Evolutionary conservation across 2,329 filamentous ascomycete genomes (phyloP).

Genomic region (Podosphaera xanthii): DNA sequence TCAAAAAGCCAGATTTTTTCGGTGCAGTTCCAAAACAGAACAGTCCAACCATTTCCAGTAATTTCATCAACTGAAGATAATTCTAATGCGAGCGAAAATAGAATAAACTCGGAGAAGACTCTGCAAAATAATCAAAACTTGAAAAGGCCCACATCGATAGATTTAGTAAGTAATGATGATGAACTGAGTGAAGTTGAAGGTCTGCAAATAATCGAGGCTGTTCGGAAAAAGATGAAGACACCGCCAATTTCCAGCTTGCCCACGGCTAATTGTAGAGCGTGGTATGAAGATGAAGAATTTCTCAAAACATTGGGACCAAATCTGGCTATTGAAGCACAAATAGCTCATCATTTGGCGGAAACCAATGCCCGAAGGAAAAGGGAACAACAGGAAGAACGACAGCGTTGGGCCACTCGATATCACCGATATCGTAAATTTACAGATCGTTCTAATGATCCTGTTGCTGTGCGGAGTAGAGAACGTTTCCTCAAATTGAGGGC

Average conservation of each 20-base stretch:
- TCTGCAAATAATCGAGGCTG: slow-evolving; percentile 9
- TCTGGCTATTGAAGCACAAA: slow-evolving; percentile 4
- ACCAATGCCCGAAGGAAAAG: slow-evolving; percentile 4
- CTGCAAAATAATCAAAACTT: not conserved
- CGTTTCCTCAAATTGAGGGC: slow-evolving; percentile 11
- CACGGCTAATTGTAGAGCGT: slow-evolving; percentile 8
- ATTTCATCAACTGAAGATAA: not conserved
- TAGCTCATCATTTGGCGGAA: slow-evolving; percentile 6
- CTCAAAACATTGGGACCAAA: slow-evolving; percentile 8
- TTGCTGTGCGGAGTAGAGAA: slow-evolving; percentile 12
- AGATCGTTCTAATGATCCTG: slow-evolving; percentile 12
- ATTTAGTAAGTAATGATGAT: slow-evolving; percentile 6
- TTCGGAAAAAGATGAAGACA: slow-evolving; percentile 14
- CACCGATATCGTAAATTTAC: slow-evolving; percentile 12
- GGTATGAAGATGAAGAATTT: slow-evolving; percentile 11
- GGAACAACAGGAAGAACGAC: slow-evolving; percentile 11
- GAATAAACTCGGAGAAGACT: not conserved
- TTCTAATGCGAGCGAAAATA: not conserved
- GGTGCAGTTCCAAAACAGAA: not conserved
- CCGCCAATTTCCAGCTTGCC: slow-evolving; percentile 12
- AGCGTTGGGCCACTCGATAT: slow-evolving; percentile 12
- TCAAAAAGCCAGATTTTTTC: not conserved
- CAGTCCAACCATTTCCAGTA: not conserved
- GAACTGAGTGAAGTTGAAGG: slow-evolving; percentile 9
- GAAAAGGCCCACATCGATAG: not conserved